Percentiles rank a stretch among this genome's conserved stretches.
Conservation (phyloP, 164 flowering plant genomes). For the Tetrastigma voinierianum region DNA sequence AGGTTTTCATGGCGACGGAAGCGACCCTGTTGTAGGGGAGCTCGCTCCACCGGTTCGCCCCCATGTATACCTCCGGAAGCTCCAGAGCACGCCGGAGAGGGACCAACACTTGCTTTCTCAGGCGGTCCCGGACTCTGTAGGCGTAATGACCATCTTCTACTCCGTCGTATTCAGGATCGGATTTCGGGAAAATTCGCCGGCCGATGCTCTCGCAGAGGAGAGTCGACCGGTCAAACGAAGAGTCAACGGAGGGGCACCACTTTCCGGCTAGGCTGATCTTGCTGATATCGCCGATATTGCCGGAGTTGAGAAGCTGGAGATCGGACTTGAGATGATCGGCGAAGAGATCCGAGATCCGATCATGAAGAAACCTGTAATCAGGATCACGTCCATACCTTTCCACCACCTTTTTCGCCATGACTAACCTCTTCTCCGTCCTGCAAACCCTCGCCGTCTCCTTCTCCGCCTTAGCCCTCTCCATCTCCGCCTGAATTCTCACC, state of each 20-base stretch:
- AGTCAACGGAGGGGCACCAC: slow-evolving; percentile 33
- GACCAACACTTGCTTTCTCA: slow-evolving; percentile 41
- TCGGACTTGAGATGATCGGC: slow-evolving; percentile 28
- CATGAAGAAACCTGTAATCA: slow-evolving; percentile 28
- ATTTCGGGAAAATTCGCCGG: slow-evolving; percentile 36
- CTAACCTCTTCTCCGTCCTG: slow-evolving; percentile 19
- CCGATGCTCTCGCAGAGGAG: slow-evolving; percentile 52
- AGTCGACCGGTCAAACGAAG: slow-evolving; percentile 19
- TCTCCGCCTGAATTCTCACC: no score
- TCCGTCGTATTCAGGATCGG: slow-evolving; percentile 27
- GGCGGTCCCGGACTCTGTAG: slow-evolving; percentile 44
- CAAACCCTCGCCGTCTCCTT: slow-evolving; percentile 12
- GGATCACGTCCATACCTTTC: slow-evolving; percentile 22
- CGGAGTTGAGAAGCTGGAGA: slow-evolving; percentile 3
- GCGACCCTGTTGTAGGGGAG: slow-evolving; percentile 50
- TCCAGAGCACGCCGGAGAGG: slow-evolving; percentile 30
- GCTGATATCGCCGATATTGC: slow-evolving; percentile 7
- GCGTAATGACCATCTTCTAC: slow-evolving; percentile 46
- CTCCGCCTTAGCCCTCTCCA: slow-evolving; percentile 3
- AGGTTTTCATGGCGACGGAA: slow-evolving; percentile 55
- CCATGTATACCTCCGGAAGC: slow-evolving; percentile 49
- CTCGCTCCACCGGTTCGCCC: slow-evolving; percentile 38
- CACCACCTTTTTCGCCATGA: slow-evolving; percentile 21
- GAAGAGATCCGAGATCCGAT: slow-evolving; percentile 26
- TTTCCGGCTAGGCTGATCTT: slow-evolving; percentile 34